Conservation (phyloP, 495 filamentous ascomycete genomes). For the Tuber calosporum region DNA sequence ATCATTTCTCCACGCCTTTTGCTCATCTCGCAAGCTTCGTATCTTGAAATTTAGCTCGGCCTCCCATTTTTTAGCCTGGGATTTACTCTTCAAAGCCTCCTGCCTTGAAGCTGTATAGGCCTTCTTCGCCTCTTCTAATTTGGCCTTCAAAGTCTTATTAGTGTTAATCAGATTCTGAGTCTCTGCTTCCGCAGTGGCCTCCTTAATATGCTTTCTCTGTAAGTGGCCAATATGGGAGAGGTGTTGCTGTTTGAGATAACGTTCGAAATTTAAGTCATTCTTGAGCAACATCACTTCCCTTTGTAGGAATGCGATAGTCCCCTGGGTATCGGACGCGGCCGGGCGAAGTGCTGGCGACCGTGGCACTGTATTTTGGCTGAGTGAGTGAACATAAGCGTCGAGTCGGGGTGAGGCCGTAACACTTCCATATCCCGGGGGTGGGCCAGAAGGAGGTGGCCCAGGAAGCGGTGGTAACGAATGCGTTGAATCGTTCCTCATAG, state of each 20-base stretch:
- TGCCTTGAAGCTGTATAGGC: constrained; percentile 56
- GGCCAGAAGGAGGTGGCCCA: constrained; percentile 43
- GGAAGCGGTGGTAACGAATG: constrained; percentile 33
- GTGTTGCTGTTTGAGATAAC: constrained; percentile 69
- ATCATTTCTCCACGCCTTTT: constrained; percentile 57
- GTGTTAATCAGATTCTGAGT: constrained; percentile 66
- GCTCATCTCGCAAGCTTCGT: constrained; percentile 56
- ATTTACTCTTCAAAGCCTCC: constrained; percentile 58
- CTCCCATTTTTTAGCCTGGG: constrained; percentile 64
- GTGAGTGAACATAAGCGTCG: constrained; percentile 44
- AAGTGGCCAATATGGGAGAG: constrained; percentile 66
- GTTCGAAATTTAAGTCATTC: constrained; percentile 70
- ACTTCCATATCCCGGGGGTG: constrained; percentile 38
- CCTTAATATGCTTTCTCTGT: constrained; percentile 58
- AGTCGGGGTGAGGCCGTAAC: constrained; percentile 43
- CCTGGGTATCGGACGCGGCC: constrained; percentile 41
- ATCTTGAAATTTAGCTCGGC: constrained; percentile 56
- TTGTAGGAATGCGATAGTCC: constrained; percentile 54
- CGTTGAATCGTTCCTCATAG: constrained; percentile 33
- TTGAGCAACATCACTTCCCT: constrained; percentile 59
- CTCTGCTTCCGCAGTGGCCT: constrained; percentile 64
- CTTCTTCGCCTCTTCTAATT: constrained; percentile 61
- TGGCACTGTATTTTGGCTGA: constrained; percentile 41
- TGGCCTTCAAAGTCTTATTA: constrained; percentile 60
- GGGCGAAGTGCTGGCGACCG: constrained; percentile 45